Base-by-base conservation (phyloP, 2,329 filamentous ascomycete genomes). In the Colletotrichum lini region DNA sequence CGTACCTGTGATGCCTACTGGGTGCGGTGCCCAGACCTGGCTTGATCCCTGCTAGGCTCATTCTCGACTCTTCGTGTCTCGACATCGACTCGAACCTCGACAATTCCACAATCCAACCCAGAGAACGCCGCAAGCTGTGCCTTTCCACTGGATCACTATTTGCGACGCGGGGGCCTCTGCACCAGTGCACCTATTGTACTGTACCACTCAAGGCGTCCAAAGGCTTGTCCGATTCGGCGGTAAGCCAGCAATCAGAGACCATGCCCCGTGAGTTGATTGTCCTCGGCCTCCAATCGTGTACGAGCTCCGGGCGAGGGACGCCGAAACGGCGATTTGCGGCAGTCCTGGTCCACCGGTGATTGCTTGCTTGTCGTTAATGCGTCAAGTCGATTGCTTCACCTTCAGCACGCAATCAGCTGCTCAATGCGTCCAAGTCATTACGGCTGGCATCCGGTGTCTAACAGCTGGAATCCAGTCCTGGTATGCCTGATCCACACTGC, bases 341-440 rank as follows among this genome's bases (percentile, higher is more conserved):
- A 10, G 54, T 13, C 15, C 18, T 2, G 38, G 38, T 16, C 54
- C 54, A 44, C 21, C 21, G 38, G 13, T 10, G 54, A 18, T 49
- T 30, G 40, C 16, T 49, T 30, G 40, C 16, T 52, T 61, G 23
- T 38, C 53, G 54, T 53, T 45, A n/a, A 49, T 49, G 47, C 47
- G 45, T 49, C 44, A n/a, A 47, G 44, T 23, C 12, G 47, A 4
- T n/a, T 44, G 38, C 26, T n/a, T 66, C 40, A 30, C 23, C 45
- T 16, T n/a, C 42, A 65, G 56, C 45, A 59, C 54, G 45, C 35
- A 59, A 59, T 66, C 44, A 35, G 47, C n/a, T 30, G 52, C 30
- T 26, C 42, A 58, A 65, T 53, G 65, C 58, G 35, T 38, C 35
- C 35, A 42, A 50, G 23, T 23, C 35, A n/a, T n/a, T 26, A 42